A percentile compares a stretch with the other conserved stretches of the same genome.
These are phyloP conservation scores for Metschnikowia baotianmanensis DNA, from an alignment of 805 yeast genomes.

Conservation along the genomic window DNA sequence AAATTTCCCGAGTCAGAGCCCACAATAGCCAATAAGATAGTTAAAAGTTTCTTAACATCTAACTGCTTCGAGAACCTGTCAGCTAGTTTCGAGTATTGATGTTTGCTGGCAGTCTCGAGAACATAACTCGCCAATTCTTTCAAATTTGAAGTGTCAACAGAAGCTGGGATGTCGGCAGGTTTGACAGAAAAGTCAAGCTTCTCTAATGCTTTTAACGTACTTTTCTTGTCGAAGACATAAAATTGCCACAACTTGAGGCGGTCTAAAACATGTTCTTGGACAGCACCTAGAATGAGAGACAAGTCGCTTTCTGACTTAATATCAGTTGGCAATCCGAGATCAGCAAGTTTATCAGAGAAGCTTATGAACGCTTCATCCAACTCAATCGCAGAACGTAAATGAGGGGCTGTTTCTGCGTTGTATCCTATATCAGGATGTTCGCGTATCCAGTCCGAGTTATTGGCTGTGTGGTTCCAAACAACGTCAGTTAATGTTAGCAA, in stretches of 20 bases:
- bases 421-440: constrained; percentile 92
- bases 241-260: constrained; percentile 80
- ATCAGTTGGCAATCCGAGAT: constrained; percentile 60
- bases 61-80: constrained; percentile 55
- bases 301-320: constrained; percentile 55
- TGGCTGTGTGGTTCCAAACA: constrained; percentile 93
- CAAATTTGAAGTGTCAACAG: constrained; percentile 37
- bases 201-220: constrained; percentile 39
- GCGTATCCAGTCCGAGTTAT: constrained; percentile 80
- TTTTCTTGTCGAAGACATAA: constrained; percentile 64
- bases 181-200: constrained; percentile 30
- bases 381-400: constrained; percentile 78
- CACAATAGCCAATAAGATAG: constrained; percentile 41
- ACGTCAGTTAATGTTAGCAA: constrained; percentile 85
- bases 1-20: constrained; percentile 21
- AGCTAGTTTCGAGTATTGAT: constrained; percentile 44
- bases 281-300: constrained; percentile 59
- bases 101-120: constrained; percentile 37
- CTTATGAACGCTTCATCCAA: constrained; percentile 67
- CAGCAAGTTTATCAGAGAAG: constrained; percentile 57
- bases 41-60: constrained; percentile 49
- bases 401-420: constrained; percentile 84
- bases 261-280: constrained; percentile 65
- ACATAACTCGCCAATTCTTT: constrained; percentile 50
- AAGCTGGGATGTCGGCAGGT: constrained; percentile 44